Evolutionary conservation across 345 rosid genomes (phyloP).

Genomic region (Hypericum androsaemum): DNA sequence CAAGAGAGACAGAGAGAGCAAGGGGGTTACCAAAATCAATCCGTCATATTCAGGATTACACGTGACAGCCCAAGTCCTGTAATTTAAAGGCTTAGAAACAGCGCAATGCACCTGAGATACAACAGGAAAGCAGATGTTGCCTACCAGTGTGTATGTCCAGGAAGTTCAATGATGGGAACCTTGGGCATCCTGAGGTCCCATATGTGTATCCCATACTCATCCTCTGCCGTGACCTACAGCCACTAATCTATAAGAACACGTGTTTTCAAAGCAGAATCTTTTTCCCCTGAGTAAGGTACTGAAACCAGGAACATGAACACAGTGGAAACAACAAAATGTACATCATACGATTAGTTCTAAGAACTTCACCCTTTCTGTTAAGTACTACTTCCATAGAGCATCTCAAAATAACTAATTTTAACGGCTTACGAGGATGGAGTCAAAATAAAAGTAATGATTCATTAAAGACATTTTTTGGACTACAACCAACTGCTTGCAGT

Average conservation of each 20-base stretch:
- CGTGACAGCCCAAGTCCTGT: slow-evolving; percentile 86
- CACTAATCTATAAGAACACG: slow-evolving; percentile 1
- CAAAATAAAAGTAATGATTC: no score
- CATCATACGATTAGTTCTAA: no score
- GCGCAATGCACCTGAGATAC: background rate
- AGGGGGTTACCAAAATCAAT: slow-evolving; percentile 56
- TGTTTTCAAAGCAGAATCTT: background rate
- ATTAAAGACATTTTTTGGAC: no score
- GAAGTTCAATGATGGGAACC: slow-evolving; percentile 54
- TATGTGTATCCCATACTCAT: slow-evolving; percentile 61
- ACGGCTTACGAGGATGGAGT: no score
- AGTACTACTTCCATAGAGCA: no score
- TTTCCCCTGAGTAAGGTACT: no score
- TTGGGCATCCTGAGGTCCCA: slow-evolving; percentile 76
- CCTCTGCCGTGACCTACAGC: slow-evolving; percentile 64
- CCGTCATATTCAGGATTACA: slow-evolving; percentile 81
- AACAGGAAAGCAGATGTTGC: background rate
- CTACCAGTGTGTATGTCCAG: slow-evolving; percentile 88
- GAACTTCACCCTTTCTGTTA: no score
- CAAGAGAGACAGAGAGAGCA: slow-evolving; percentile 14
- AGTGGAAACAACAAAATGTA: no score
- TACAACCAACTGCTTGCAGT: no score
- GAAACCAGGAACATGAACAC: no score
- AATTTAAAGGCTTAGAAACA: slow-evolving; percentile 11
- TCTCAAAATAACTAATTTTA: no score